phyloP scores from a whole-genome alignment of 331 rosid genomes.

The Pyrus hybrid region DNA sequence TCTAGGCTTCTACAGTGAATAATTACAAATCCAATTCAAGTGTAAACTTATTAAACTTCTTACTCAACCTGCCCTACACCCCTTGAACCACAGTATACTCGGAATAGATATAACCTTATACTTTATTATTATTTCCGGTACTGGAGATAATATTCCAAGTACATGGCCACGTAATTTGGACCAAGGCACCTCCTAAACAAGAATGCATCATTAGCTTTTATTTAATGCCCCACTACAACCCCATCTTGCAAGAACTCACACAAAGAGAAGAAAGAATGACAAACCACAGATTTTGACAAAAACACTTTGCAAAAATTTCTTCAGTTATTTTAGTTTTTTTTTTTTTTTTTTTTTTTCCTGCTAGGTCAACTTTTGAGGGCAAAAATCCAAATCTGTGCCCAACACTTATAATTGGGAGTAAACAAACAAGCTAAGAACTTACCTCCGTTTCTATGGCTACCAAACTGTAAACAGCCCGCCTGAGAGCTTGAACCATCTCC shows the following conservation, averaged over 20 bases:
- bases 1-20: not conserved
- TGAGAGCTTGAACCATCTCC: constrained; percentile 18
- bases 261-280: not conserved
- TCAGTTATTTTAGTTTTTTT: not conserved
- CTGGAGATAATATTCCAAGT: not conserved
- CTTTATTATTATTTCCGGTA: not conserved
- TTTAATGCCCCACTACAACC: not conserved
- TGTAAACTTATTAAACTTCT: not conserved
- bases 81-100: not conserved
- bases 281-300: not conserved
- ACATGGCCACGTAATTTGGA: not conserved
- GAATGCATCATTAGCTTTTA: not conserved
- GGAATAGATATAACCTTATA: not conserved
- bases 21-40: not conserved
- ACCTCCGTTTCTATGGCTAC: constrained; percentile 75
- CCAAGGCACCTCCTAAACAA: not conserved
- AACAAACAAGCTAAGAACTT: not conserved
- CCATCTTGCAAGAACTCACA: not conserved
- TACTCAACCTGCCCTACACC: not conserved
- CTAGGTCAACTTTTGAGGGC: not conserved
- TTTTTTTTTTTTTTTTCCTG: not conserved
- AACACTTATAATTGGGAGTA: not conserved
- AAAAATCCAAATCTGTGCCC: not conserved
- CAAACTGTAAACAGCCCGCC: constrained; percentile 52
- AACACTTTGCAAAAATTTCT: not conserved